Evolutionary conservation across 2,329 filamentous ascomycete genomes (phyloP), one percentile per base, ranked within the genome.

Genomic region (Beauveria asiatica): DNA sequence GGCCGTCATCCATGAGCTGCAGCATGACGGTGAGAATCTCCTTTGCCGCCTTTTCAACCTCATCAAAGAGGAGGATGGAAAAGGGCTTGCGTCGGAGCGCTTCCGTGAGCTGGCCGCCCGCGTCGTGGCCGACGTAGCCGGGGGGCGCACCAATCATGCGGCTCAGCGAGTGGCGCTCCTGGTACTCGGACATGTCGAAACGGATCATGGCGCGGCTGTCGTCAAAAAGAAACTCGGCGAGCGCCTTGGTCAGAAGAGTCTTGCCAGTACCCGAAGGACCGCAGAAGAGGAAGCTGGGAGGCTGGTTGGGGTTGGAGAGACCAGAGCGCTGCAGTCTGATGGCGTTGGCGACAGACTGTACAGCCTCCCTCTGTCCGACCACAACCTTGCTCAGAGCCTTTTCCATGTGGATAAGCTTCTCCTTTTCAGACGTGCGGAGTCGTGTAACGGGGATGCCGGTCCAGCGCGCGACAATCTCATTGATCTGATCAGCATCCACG

Each of bases 161-260:
- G 72, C 91, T 96, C 16, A 99, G 83, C 0, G 93, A 89, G 73
- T 99, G 94, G 5, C 93, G 88, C 75, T 99, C 94, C 75, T 99
- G 95, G 74, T 99, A 99, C 75, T 99, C 94, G 5, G 93, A 97
- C 94, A 99, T 99, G 73, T 99, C 94, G 77, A 99, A 96, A 44
- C 94, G 89, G 68, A 99, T 96, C 94, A 99, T 97, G 39, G 93
- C 81, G 78, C 97, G 97, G 27, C 93, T 78, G 67, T 99, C 94
- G 71, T 99, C 94, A 77, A 99, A 99, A 30, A 99, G 80, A 79
- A 99, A 99, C 74, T 99, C 94, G 53, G 94, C 94, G 62, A 99
- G 82, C 17, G 93, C 94, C 76, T 99, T 99, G 65, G 93, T 97
- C 61, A 99, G 85, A 21, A 99, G 80, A 19, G 94, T 99, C 78